These are phyloP conservation scores for Anthracocystis panici-leucophaei DNA, from an alignment of 1,284 basidiomycete species.

Conservation along the genomic window DNA sequence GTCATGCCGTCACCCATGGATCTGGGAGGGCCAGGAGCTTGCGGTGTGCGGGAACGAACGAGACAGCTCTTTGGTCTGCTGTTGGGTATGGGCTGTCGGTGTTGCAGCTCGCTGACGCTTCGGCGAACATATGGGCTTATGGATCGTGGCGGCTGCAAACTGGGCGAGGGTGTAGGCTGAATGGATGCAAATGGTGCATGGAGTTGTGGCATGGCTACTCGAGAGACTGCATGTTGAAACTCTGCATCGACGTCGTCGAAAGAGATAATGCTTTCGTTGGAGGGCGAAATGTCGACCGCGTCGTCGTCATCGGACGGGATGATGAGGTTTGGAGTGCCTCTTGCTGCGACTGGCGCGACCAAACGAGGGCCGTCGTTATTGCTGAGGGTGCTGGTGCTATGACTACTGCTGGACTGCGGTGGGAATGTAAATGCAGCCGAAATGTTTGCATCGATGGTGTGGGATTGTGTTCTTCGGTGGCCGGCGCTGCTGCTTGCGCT, in stretches of 20 bases:
- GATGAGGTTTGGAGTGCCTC: conserved; percentile 22
- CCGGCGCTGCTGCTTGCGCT: background rate
- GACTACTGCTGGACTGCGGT: background rate
- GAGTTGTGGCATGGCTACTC: conserved; percentile 12
- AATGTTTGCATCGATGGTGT: conserved; percentile 13
- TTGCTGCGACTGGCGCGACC: conserved; percentile 28
- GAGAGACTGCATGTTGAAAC: conserved; percentile 30
- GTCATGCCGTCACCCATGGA: conserved; percentile 25
- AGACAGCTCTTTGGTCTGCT: conserved; percentile 34
- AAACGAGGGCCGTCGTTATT: conserved; percentile 17
- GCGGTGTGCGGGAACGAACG: conserved; percentile 33
- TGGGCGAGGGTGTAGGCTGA: background rate
- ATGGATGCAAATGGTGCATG: conserved; percentile 3
- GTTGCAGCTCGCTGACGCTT: conserved; percentile 14
- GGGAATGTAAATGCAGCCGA: conserved; percentile 2
- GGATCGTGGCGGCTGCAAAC: conserved; percentile 4
- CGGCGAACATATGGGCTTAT: conserved; percentile 16
- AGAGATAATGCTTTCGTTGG: conserved; percentile 25
- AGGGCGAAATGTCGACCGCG: conserved; percentile 16
- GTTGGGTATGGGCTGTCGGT: conserved; percentile 1
- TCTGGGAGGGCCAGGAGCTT: conserved; percentile 27
- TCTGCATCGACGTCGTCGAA: conserved; percentile 37
- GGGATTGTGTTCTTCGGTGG: conserved; percentile 4
- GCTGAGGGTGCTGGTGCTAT: background rate
- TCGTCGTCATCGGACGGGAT: conserved; percentile 18